Base-by-base conservation (phyloP, 2,329 filamentous ascomycete species). In the Elsinoe australis region DNA sequence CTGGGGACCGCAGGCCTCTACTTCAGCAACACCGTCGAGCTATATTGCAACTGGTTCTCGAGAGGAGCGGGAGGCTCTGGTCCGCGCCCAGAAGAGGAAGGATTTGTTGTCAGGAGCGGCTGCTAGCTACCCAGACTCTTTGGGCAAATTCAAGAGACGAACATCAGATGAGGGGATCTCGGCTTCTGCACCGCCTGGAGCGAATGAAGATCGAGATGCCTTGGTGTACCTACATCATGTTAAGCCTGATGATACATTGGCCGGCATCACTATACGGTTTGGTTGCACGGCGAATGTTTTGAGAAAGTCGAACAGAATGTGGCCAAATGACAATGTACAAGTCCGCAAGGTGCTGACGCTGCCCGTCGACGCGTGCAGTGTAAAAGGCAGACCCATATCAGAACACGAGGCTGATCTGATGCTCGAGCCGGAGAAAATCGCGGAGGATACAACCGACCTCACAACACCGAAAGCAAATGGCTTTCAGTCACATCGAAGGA, bases 141-240 rank as follows among this genome's bases (percentile, higher is more conserved):
- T 66, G 15, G 71, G 71, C 22, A 67, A 68, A 53, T 68, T 71
- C 61, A 87, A 87, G 67, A 74, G 80, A 56, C 73, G 83, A 54
- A 81, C 75, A 41, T 87, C 83, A 3, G 82, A 86, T 57, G 82
- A 86, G 38, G 62, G 64, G 28, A 56, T 62, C 17, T 67, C 68
- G 21, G 54, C 59, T n/a, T 73, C 71, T 35, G 70, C 68, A 15
- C 70, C 71, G 15, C 70, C 71, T 10, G 69, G 67, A 45, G 76
- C 81, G 44, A 73, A 79, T 26, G 79, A 83, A 26, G 73, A 79
- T 42, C 75, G 80, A 56, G 84, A 94, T 56, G 85, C 87, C 17
- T 69, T 96, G 53, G 89, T 90, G 14, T 98, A 96, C 64, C 73
- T 96, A 45, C 92, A 98, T 66, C 81, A 84, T 58, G 87, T 96